Evolutionary conservation across 441 rosid genomes (phyloP), one percentile per base, ranked within the genome.

Genomic region (Corymbia calophylla): DNA sequence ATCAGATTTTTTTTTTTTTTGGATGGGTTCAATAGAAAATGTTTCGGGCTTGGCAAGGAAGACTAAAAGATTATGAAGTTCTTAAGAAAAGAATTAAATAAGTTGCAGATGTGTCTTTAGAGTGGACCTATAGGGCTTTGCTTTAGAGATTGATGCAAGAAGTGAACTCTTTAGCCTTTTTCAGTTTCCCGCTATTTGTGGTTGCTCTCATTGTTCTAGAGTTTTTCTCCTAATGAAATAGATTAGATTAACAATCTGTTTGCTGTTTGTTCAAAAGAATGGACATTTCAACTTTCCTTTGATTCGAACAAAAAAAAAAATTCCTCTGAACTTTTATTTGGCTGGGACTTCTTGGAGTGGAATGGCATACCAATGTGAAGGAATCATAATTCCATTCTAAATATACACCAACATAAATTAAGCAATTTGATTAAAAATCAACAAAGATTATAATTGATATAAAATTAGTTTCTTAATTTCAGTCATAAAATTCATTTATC

Each of bases 11-110:
- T 39, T 39, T 39, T 39, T 0, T 91, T 32, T 44, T 77, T 92
- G 88, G 94, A 92, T 77, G 92, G 91, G n/a, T 89, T 94, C 58
- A 88, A 88, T 18, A 31, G 86, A 48, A 64, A 87, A 51, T 49
- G n/a, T 64, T 29, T 64, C 73, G 32, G 18, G 29, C 32, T 86
- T 8, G 48, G 80, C 18, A 54, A 82, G 35, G 90, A 90, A 60
- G 4, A 80, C 25, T 25, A 77, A 62, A 87, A 53, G 53, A 32
- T 51, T 64, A 27, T 13, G 44, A 77, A 48, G 49, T 25, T 47
- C 10, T 39, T 60, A 62, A 90, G 60, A 35, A 39, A 29, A 82
- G 32, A n/a, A 2, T 64, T 64, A 15, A 64, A 64, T 64, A 7
- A n/a, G 32, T 14, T 29, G 27, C 4, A 62, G 14, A 13, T 29